These are phyloP conservation scores for Saccharum spontaneum DNA, from an alignment of 176 grass and related monocot genomes.

Conservation along the genomic window DNA sequence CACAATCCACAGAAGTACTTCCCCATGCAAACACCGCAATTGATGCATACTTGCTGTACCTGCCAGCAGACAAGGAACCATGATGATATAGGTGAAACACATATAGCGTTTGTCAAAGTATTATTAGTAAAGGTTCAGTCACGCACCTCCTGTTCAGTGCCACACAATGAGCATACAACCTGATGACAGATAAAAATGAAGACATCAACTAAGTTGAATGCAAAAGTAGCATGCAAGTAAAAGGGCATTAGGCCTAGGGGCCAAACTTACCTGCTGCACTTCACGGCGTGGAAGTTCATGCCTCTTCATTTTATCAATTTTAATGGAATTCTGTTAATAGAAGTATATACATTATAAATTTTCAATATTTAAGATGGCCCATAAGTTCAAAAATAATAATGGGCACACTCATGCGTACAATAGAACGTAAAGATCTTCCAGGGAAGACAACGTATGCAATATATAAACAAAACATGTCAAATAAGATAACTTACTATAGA, in stretches of 20 bases:
- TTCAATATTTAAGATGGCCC: not conserved
- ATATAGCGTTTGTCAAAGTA: not conserved
- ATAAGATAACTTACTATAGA: not conserved
- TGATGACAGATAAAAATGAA: conserved; percentile 25
- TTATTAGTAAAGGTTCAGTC: not conserved
- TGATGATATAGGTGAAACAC: conserved; percentile 16
- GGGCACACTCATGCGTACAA: not conserved
- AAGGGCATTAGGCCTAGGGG: not conserved
- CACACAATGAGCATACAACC: conserved; percentile 85
- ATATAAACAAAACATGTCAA: not conserved
- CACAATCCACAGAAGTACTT: conserved; percentile 86
- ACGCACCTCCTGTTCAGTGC: conserved; percentile 82
- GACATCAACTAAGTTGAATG: not conserved
- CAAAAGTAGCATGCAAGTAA: not conserved
- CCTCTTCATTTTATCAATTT: conserved; percentile 46
- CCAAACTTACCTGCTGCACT: conserved; percentile 43
- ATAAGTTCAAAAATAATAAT: not conserved
- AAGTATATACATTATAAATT: conserved; percentile 15
- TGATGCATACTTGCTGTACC: conserved; percentile 77
- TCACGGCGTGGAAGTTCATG: conserved; percentile 87
- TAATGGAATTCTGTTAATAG: conserved; percentile 64
- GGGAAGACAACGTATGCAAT: not conserved
- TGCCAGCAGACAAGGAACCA: conserved; percentile 40
- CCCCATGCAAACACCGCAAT: conserved; percentile 82
- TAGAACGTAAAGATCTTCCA: not conserved